These are phyloP conservation scores for Buddleja alternifolia DNA, from an alignment of 257 asterid species.

Conservation along the genomic window DNA sequence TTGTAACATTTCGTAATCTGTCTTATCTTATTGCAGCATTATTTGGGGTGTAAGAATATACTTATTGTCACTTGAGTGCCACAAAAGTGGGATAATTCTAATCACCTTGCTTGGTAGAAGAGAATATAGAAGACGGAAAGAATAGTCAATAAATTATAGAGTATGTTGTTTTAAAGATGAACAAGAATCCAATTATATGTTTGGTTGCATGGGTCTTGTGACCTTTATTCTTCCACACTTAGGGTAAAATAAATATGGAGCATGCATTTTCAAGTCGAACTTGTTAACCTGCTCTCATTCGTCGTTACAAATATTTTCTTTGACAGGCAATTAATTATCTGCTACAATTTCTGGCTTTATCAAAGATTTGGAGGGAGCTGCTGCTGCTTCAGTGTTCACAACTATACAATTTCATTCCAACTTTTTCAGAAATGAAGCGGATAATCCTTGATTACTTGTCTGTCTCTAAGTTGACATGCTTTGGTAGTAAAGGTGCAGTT, in stretches of 20 bases:
- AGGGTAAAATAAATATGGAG: not conserved
- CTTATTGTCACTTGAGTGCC: too few relatives aligned
- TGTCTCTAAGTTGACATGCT: not conserved
- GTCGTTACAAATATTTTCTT: slow-evolving; percentile 9
- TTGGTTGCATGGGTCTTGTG: too few relatives aligned
- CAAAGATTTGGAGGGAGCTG: not conserved
- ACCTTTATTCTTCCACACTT: too few relatives aligned
- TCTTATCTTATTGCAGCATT: too few relatives aligned
- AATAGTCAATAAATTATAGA: not conserved
- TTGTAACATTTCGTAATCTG: too few relatives aligned
- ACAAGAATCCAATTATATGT: not conserved
- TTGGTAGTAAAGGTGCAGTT: not conserved
- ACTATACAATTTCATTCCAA: slow-evolving; percentile 5
- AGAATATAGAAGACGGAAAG: not conserved
- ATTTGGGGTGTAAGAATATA: too few relatives aligned
- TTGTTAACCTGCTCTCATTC: not conserved
- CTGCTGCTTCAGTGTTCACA: slow-evolving; percentile 24
- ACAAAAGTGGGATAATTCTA: too few relatives aligned
- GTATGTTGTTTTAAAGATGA: not conserved
- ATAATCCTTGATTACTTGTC: not conserved
- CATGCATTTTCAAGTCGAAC: not conserved
- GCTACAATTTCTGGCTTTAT: slow-evolving; percentile 20
- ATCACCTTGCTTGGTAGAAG: not conserved
- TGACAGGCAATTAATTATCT: slow-evolving; percentile 25
- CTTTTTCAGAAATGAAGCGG: not conserved